phyloP scores from a whole-genome alignment of 495 filamentous ascomycete genomes.

The Immersiella caudata region DNA sequence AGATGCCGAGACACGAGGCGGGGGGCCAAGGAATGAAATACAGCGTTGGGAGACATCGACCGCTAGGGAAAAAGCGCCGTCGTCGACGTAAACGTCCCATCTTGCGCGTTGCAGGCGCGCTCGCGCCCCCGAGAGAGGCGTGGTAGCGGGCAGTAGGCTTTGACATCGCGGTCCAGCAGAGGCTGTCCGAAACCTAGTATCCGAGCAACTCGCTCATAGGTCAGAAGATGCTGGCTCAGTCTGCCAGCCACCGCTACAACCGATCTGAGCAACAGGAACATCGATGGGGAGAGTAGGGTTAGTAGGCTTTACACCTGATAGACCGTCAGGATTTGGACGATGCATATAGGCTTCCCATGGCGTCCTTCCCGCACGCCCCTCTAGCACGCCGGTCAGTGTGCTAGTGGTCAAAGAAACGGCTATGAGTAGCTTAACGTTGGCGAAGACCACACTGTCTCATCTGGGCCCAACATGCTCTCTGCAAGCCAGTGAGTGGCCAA shows the following conservation, averaged over 20 bases:
- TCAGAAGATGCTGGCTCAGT: too few species aligned
- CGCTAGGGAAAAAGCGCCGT: not conserved
- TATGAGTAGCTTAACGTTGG: not conserved
- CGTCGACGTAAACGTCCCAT: constrained; percentile 6
- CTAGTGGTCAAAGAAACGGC: not conserved
- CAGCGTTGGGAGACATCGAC: not conserved
- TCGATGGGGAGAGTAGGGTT: not conserved
- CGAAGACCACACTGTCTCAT: too few species aligned
- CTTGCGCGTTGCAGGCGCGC: not conserved
- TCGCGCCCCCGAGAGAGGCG: not conserved
- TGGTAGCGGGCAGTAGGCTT: not conserved
- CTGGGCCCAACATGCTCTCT: too few species aligned
- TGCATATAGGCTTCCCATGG: not conserved
- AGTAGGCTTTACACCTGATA: not conserved
- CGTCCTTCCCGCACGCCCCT: not conserved
- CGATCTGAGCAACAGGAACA: not conserved
- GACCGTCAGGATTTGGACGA: not conserved
- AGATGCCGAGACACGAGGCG: not conserved
- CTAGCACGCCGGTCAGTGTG: not conserved
- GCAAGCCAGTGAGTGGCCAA: too few species aligned
- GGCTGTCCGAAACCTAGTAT: not conserved
- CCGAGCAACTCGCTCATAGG: not conserved
- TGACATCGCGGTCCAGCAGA: not conserved
- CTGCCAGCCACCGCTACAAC: not conserved
- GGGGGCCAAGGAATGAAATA: constrained; percentile 8